Conservation (phyloP, 257 asterid species). For the Prunella vulgaris region DNA sequence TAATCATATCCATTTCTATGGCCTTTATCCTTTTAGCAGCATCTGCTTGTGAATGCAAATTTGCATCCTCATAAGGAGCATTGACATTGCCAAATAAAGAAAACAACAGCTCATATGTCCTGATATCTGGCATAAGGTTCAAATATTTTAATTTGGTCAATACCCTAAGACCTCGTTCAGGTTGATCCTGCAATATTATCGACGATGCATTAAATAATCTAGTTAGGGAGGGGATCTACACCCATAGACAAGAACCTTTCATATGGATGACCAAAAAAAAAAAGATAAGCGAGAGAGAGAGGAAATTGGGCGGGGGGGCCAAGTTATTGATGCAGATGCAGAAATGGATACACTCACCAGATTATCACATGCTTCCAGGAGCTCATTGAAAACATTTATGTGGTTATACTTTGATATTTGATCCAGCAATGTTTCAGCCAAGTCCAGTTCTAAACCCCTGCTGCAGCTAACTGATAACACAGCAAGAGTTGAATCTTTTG, state of each 20-base stretch:
- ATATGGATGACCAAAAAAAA: too few relatives aligned
- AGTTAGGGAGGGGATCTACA: neutral
- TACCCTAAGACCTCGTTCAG: slow-evolving; percentile 63
- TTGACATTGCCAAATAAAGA: slow-evolving; percentile 76
- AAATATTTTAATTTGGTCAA: slow-evolving; percentile 55
- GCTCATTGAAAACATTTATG: slow-evolving; percentile 57
- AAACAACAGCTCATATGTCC: slow-evolving; percentile 70
- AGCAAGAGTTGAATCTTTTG: slow-evolving; percentile 68
- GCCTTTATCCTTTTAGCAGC: slow-evolving; percentile 62
- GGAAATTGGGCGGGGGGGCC: too few relatives aligned
- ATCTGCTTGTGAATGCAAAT: slow-evolving; percentile 57
- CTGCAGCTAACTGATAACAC: slow-evolving; percentile 71
- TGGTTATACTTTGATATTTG: slow-evolving; percentile 39
- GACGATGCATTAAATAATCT: neutral
- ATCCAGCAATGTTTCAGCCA: slow-evolving; percentile 62
- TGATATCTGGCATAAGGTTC: slow-evolving; percentile 54
- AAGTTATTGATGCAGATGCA: slow-evolving; percentile 16
- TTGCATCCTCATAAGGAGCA: slow-evolving; percentile 68
- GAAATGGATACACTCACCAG: slow-evolving; percentile 49
- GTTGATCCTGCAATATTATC: slow-evolving; percentile 66
- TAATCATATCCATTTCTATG: slow-evolving; percentile 83
- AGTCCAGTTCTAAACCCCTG: slow-evolving; percentile 60
- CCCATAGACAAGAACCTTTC: too few relatives aligned
- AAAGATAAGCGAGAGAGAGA: too few relatives aligned
- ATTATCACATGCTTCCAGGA: slow-evolving; percentile 72